Evolutionary conservation across 371 early-diverging fungal genomes (phyloP), one percentile per base, ranked within the genome.

Genomic region (Mucor indicus): DNA sequence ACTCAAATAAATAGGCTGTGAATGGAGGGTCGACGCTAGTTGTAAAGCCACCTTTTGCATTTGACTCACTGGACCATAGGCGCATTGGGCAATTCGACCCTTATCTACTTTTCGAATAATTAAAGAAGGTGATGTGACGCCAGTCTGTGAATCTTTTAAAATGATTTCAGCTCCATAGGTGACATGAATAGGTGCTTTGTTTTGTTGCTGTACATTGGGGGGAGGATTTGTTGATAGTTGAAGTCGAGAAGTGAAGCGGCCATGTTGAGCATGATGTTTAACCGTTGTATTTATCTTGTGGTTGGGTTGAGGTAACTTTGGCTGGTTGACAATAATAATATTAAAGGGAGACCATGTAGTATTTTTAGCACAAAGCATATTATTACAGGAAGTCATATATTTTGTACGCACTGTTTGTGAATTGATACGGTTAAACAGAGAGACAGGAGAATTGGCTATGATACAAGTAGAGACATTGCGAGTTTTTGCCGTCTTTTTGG

Each of bases 41-140:
- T 87, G 83, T 23, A 90, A 68, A 16, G 91, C 88, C n/a, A 90
- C 69, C 66, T 90, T 90, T 55, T 89, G 89, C 91, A 90, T 89
- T 61, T 90, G 91, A 57, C 88, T 85, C 44, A 90, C 85, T 1
- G 88, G 88, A 4, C 88, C 88, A 53, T 66, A 72, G 3, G 86
- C 86, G 45, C 77, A 70, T 50, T 77, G 71, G 10, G 77, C 81
- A 32, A 87, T 77, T 1, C 83, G 77, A 7, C 86, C 85, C 43
- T 83, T 82, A 50, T 89, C 91, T 4, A 91, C 89, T 51, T 88
- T 87, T 63, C 86, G 84, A 38, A 91, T 79, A 48, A 89, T 78
- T 59, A 89, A 62, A 1, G 82, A 77, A 23, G 84, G 87, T 9
- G 91, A 86, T 21, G 69, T 54, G 23, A 84, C 57, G 11, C 86